A percentile compares a stretch with the other conserved stretches of the same genome.
phyloP scores from a whole-genome alignment of 805 yeast species.

The Candida verbasci region DNA sequence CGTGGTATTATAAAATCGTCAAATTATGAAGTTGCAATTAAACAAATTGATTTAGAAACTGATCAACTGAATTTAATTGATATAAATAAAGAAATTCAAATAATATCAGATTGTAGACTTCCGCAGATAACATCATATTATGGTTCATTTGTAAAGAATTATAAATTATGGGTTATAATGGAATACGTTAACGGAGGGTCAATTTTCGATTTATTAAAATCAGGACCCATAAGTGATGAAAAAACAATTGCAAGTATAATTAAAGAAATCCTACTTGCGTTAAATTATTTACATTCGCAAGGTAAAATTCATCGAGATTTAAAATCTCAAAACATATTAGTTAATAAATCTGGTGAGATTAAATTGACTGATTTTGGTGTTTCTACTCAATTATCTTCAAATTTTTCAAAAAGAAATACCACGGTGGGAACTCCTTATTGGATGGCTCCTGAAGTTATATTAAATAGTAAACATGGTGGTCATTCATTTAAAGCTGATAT shows the following conservation, averaged over 20 bases:
- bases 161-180: slow-evolving; percentile 76
- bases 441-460: slow-evolving; percentile 62
- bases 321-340: slow-evolving; percentile 38
- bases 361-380: slow-evolving; percentile 46
- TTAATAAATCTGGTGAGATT: slow-evolving; percentile 34
- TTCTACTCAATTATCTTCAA: slow-evolving; percentile 38
- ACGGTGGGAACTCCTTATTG: slow-evolving; percentile 58
- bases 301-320: slow-evolving; percentile 70
- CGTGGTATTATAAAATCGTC: slow-evolving; percentile 49
- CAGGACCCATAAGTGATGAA: slow-evolving; percentile 56
- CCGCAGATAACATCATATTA: slow-evolving; percentile 61
- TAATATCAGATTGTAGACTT: slow-evolving; percentile 62
- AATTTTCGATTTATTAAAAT: slow-evolving; percentile 56
- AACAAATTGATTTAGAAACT: slow-evolving; percentile 68
- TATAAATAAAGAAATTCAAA: slow-evolving; percentile 66
- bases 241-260: slow-evolving; percentile 48
- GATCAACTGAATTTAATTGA: slow-evolving; percentile 62
- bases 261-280: slow-evolving; percentile 53
- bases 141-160: slow-evolving; percentile 68
- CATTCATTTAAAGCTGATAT: slow-evolving; percentile 59
- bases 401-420: slow-evolving; percentile 40
- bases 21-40: slow-evolving; percentile 49
- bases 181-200: slow-evolving; percentile 80
- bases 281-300: slow-evolving; percentile 60
- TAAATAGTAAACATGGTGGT: slow-evolving; percentile 57